These are phyloP conservation scores for Pleurotus giganteus DNA, from an alignment of 768 basidiomycete species.

Conservation along the genomic window DNA sequence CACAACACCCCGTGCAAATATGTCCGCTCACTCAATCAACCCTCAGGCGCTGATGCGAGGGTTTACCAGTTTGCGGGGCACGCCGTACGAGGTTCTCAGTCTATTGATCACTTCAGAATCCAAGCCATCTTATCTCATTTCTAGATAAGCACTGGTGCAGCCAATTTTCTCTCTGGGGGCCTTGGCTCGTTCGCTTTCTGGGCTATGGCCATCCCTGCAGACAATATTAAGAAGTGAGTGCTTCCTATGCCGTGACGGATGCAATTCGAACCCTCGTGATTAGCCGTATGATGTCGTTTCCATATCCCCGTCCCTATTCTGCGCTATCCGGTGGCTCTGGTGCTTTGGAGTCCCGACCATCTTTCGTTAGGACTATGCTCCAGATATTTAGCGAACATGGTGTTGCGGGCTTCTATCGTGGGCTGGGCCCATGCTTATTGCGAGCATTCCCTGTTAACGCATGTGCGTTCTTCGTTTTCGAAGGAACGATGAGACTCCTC, in stretches of 20 bases:
- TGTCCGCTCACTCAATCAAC: constrained; percentile 17
- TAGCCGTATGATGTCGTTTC: constrained; percentile 67
- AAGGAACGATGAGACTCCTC: constrained; percentile 62
- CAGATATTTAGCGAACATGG: constrained; percentile 56
- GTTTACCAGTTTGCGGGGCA: constrained; percentile 54
- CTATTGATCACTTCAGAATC: background rate
- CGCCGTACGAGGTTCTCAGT: constrained; percentile 51
- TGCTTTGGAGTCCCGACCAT: constrained; percentile 32
- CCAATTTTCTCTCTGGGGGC: constrained; percentile 68
- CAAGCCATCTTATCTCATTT: background rate
- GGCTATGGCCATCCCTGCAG: constrained; percentile 69
- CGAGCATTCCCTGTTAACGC: constrained; percentile 81
- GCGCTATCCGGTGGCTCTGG: constrained; percentile 22
- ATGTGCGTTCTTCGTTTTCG: constrained; percentile 76
- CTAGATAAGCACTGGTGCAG: constrained; percentile 58
- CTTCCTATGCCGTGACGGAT: background rate
- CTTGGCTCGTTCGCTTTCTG: constrained; percentile 63
- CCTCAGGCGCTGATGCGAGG: constrained; percentile 56
- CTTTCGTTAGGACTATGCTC: constrained; percentile 47
- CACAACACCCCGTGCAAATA: constrained; percentile 5
- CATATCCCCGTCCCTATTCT: constrained; percentile 44
- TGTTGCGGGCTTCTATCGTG: constrained; percentile 58
- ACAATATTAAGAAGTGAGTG: constrained; percentile 80
- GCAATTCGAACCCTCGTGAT: background rate
- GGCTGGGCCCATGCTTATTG: constrained; percentile 63